These are phyloP conservation scores for Iberis pinnata DNA, from an alignment of 345 rosid species.

Conservation along the genomic window DNA sequence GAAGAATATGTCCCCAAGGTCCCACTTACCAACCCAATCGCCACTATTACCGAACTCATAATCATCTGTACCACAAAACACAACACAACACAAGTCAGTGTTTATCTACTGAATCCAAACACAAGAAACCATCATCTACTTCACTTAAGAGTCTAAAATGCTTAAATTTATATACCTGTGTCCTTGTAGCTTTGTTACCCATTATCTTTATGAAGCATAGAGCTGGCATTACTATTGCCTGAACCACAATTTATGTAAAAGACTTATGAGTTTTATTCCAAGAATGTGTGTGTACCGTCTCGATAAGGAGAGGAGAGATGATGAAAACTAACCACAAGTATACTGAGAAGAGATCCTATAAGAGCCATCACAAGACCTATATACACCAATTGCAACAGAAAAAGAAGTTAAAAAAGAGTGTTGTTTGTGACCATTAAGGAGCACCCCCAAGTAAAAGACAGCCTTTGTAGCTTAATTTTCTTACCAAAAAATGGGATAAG, in stretches of 20 bases:
- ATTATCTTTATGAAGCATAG: slow-evolving; percentile 66
- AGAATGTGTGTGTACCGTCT: too few relatives aligned
- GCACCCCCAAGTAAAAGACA: neutral
- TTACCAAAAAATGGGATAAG: slow-evolving; percentile 84
- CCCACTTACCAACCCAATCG: slow-evolving; percentile 47
- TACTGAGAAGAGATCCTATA: slow-evolving; percentile 76
- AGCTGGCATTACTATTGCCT: slow-evolving; percentile 78
- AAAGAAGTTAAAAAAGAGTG: neutral
- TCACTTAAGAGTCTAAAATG: too few relatives aligned
- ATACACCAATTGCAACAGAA: neutral
- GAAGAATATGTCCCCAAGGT: slow-evolving; percentile 63
- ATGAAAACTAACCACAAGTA: slow-evolving; percentile 59
- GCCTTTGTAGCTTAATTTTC: neutral
- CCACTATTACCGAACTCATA: slow-evolving; percentile 34
- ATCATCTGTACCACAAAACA: slow-evolving; percentile 38
- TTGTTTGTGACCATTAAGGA: neutral
- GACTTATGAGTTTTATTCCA: neutral
- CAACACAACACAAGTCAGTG: neutral
- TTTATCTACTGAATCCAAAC: neutral
- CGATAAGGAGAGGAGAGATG: slow-evolving; percentile 1
- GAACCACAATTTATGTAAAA: slow-evolving; percentile 12
- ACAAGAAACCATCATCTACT: neutral
- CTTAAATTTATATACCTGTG: slow-evolving; percentile 47
- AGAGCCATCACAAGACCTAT: slow-evolving; percentile 84
- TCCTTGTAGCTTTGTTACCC: slow-evolving; percentile 60